Evolutionary conservation across 1,139 yeast genomes (phyloP).

Genomic region (Debaryomyces sp.): DNA sequence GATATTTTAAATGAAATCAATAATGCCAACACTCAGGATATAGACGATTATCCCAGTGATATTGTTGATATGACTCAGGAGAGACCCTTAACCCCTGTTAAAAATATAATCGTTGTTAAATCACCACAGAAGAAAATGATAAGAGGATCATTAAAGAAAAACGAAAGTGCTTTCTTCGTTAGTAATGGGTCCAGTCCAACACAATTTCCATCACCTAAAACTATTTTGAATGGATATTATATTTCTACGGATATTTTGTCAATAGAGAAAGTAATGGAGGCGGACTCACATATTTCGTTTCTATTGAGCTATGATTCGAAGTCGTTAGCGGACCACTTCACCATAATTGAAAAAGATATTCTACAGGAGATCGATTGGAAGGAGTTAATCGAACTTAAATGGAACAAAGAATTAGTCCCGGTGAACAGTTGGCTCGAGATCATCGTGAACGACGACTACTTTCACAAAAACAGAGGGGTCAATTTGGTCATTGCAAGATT

Average conservation of each 20-base stretch:
- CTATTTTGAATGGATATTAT: conserved; percentile 40
- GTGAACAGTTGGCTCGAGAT: conserved; percentile 88
- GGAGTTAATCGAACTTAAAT: conserved; percentile 75
- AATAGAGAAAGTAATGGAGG: conserved; percentile 39
- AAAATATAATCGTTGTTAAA: conserved; percentile 3
- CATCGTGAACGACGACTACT: conserved; percentile 60
- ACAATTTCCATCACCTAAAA: conserved; percentile 31
- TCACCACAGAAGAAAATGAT: background rate
- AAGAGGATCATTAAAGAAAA: background rate
- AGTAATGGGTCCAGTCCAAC: conserved; percentile 5
- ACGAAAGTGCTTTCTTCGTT: background rate
- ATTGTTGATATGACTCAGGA: conserved; percentile 28
- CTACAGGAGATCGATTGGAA: conserved; percentile 90
- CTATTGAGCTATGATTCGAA: conserved; percentile 70
- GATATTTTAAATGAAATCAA: conserved; percentile 45
- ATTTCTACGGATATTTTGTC: conserved; percentile 32
- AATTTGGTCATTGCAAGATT: conserved; percentile 86
- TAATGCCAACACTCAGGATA: conserved; percentile 46
- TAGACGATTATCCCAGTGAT: conserved; percentile 29
- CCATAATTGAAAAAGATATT: conserved; percentile 83
- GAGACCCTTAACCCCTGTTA: conserved; percentile 31
- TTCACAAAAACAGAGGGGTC: conserved; percentile 61
- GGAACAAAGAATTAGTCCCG: conserved; percentile 69
- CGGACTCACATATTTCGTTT: conserved; percentile 71
- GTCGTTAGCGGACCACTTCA: conserved; percentile 75